Evolutionary conservation across 768 basidiomycete genomes (phyloP).

Genomic region (Termitomyces sp.): DNA sequence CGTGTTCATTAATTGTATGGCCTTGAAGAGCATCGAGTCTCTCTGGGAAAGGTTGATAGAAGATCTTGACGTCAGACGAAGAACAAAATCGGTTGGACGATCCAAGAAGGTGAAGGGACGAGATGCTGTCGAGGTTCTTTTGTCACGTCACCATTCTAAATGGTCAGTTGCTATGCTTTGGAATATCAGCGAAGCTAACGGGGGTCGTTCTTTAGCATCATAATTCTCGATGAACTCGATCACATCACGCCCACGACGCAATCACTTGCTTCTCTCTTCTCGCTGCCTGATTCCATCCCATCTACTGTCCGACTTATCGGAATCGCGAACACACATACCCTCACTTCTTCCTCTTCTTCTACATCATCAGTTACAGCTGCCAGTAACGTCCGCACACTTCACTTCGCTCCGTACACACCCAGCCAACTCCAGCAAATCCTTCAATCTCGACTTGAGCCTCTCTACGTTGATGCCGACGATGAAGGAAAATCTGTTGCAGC

Average conservation of each 20-base stretch:
- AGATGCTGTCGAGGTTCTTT: conserved; percentile 39
- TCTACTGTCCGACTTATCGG: conserved; percentile 65
- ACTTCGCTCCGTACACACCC: conserved; percentile 78
- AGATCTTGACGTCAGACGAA: conserved; percentile 36
- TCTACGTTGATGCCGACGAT: conserved; percentile 32
- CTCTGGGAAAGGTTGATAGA: conserved; percentile 68
- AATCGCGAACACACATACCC: conserved; percentile 87
- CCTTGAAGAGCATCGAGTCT: conserved; percentile 56
- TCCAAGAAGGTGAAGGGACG: conserved; percentile 40
- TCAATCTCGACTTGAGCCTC: conserved; percentile 51
- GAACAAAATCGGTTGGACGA: conserved; percentile 29
- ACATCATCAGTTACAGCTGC: conserved; percentile 28
- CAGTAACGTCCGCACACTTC: conserved; percentile 53
- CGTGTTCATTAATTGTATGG: conserved; percentile 76
- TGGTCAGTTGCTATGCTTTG: conserved; percentile 34
- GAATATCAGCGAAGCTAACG: neutral
- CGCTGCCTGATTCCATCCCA: conserved; percentile 51
- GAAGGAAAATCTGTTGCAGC: conserved; percentile 21
- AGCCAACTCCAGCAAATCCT: conserved; percentile 67
- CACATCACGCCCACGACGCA: conserved; percentile 64
- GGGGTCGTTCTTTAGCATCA: conserved; percentile 40
- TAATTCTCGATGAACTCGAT: conserved; percentile 86
- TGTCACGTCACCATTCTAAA: conserved; percentile 42
- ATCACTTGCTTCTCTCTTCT: conserved; percentile 58
- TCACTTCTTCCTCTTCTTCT: conserved; percentile 50